These are phyloP conservation scores for Isatis lusitanica DNA, from an alignment of 441 rosid genomes.

Conservation along the genomic window DNA sequence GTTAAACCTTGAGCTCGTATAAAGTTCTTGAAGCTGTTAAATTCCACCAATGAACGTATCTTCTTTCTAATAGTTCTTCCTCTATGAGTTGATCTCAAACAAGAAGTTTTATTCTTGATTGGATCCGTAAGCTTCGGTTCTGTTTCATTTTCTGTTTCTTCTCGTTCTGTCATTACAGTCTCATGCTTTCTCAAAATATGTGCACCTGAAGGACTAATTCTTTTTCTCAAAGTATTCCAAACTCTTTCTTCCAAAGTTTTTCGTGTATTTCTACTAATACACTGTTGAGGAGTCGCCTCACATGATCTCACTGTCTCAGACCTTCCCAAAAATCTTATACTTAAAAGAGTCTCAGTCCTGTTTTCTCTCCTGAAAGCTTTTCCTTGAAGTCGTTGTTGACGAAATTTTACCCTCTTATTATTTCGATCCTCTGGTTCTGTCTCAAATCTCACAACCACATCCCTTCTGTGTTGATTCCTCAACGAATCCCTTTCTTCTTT, in stretches of 20 bases:
- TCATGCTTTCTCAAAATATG: slow-evolving; percentile 91
- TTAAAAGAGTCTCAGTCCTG: slow-evolving; percentile 56
- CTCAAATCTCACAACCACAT: no score
- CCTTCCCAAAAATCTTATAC: no score
- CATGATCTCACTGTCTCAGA: no score
- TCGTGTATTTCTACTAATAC: slow-evolving; percentile 62
- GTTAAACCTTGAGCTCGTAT: no score
- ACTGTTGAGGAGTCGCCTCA: slow-evolving; percentile 38
- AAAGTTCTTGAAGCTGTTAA: no score
- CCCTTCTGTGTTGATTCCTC: no score
- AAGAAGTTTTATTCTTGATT: slow-evolving; percentile 76
- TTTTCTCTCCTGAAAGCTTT: slow-evolving; percentile 66
- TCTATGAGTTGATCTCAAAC: slow-evolving; percentile 61
- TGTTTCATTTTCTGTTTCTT: slow-evolving; percentile 37
- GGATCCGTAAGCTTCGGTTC: slow-evolving; percentile 33
- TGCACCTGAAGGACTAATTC: slow-evolving; percentile 43
- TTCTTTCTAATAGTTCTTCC: slow-evolving; percentile 37
- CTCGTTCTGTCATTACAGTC: slow-evolving; percentile 40
- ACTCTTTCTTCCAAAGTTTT: slow-evolving; percentile 63
- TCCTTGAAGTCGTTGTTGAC: slow-evolving; percentile 64
- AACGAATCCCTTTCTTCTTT: no score
- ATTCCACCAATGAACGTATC: no score
- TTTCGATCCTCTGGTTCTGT: no score
- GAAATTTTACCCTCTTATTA: no score
- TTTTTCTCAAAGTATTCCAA: slow-evolving; percentile 54